Base-by-base conservation (phyloP, 1,284 basidiomycete species). In the Leucoagaricus sp. region DNA sequence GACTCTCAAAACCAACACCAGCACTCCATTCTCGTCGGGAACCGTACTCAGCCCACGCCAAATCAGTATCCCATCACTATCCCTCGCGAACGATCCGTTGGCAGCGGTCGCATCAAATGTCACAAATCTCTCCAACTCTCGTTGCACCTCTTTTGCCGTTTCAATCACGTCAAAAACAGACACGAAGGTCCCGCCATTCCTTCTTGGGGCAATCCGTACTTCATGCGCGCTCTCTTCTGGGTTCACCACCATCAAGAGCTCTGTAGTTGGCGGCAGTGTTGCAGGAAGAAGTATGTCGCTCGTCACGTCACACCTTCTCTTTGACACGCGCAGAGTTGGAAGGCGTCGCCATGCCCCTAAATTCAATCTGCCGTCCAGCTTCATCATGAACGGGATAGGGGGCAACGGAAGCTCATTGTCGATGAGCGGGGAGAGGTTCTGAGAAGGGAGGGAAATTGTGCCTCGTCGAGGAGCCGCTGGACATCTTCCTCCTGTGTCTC, bases 141-240 rank as follows among this genome's bases (percentile, higher is more conserved):
- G 9, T 17, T 19, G 12, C 23, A 41, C 36, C 4, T 3, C 12
- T 21, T 49, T 36, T 17, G 49, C 46, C 10, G 53, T 28, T 3
- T 15, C 31, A 12, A 55, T 42, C 25, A 55, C 53, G 26, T 55
- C 53, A 17, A 21, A 40, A 4, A 55, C 46, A 17, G 36, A 41
- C 21, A 55, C 53, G 6, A 6, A 19, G 15, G 46, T 42, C 21
- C 19, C 53, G 21, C 46, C 46, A 21, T 38, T 28, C 21, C 8
- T 9, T 26, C 19, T 29, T 33, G 2, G 41, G 21, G 45, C 36
- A 23, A 15, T 47, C 15, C 36, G 12, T n/a, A 13, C 17, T 6
- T 5, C 36, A 38, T 38, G 36, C 4, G 49, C 38, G 8, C 23
- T 19, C 12, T 29, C 36, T 28, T 10, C 8, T 12, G 5, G 21